These are phyloP conservation scores for Oryza brachyantha DNA, from an alignment of 176 grass and related monocot species.

Conservation along the genomic window DNA sequence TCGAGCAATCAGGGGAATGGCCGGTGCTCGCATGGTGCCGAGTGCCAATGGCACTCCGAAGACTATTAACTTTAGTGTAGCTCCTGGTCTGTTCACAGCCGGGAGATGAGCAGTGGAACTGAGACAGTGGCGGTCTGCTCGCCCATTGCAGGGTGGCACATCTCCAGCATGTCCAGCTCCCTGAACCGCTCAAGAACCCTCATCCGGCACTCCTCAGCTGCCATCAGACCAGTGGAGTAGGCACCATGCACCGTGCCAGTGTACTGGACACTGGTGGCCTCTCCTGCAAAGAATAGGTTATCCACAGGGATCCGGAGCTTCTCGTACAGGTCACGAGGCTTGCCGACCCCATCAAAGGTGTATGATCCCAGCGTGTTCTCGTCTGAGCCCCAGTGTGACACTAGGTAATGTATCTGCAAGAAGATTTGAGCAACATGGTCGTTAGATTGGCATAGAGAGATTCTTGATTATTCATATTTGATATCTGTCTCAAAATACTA, in stretches of 20 bases:
- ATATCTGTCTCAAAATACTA: slow-evolving; percentile 17
- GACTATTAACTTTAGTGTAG: not conserved
- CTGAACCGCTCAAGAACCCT: slow-evolving; percentile 85
- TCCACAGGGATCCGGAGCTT: slow-evolving; percentile 87
- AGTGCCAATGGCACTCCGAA: not conserved
- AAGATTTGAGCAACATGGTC: not conserved
- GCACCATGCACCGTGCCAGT: slow-evolving; percentile 89
- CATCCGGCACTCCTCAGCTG: slow-evolving; percentile 89
- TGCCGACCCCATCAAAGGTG: slow-evolving; percentile 81
- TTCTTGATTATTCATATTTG: not conserved
- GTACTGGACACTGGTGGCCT: slow-evolving; percentile 87
- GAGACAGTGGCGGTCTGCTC: slow-evolving; percentile 67
- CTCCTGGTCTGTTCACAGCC: slow-evolving; percentile 38
- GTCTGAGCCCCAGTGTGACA: slow-evolving; percentile 89
- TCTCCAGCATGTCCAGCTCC: slow-evolving; percentile 65
- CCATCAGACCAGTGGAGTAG: slow-evolving; percentile 85
- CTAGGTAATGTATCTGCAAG: slow-evolving; percentile 80
- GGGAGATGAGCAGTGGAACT: slow-evolving; percentile 86
- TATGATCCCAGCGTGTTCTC: slow-evolving; percentile 91
- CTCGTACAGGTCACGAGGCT: slow-evolving; percentile 70
- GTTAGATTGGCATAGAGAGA: not conserved
- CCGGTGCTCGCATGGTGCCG: not conserved
- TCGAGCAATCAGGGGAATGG: slow-evolving; percentile 54
- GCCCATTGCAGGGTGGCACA: slow-evolving; percentile 65
- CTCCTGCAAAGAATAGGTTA: slow-evolving; percentile 96